Evolutionary conservation across 768 basidiomycete genomes (phyloP), one percentile per base, ranked within the genome.

Genomic region (Chlorophyllum brunneum): DNA sequence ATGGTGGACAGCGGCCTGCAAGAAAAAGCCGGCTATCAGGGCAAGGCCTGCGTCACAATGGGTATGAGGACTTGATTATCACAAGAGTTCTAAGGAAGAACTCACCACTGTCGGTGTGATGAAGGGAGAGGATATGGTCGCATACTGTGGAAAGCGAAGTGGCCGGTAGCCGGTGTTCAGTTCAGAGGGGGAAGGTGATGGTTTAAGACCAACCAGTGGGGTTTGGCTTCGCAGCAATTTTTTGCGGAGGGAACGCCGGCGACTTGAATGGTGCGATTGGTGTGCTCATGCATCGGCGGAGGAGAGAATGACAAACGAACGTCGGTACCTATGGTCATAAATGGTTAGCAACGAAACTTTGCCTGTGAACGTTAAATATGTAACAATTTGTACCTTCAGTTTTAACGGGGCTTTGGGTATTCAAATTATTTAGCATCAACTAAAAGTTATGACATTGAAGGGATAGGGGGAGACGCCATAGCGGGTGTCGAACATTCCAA

Each of bases 321-420:
- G 26, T 24, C 20, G 24, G 27, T 45, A 29, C 27, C 51, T 53
- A 46, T 16, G 37, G 22, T 45, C 31, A 51, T 44, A 51, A 45
- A 53, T n/a, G 51, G 43, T 53, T 38, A 53, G 36, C 34, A 24
- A 53, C 31, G 34, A 38, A 34, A 42, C 40, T 51, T 51, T 53
- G 42, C 43, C 34, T 40, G 29, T 49, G 48, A 39, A 40, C 24
- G 8, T 39, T 42, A 45, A 38, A 37, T 36, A 24, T 31, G 24
- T 53, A 45, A 39, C 10, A n/a, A 30, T 29, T 10, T 18, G 26
- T 46, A 53, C 51, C 43, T 46, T 53, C 51, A 26, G 36, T 31
- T 10, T 33, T 18, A 18, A 43, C 36, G 10, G 34, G 51, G 6
- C 51, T 53, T 45, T n/a, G 44, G 13, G 51, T 0, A 30, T 38